Evolutionary conservation across 495 filamentous ascomycete genomes (phyloP).

Genomic region (Xylaria cubensis): DNA sequence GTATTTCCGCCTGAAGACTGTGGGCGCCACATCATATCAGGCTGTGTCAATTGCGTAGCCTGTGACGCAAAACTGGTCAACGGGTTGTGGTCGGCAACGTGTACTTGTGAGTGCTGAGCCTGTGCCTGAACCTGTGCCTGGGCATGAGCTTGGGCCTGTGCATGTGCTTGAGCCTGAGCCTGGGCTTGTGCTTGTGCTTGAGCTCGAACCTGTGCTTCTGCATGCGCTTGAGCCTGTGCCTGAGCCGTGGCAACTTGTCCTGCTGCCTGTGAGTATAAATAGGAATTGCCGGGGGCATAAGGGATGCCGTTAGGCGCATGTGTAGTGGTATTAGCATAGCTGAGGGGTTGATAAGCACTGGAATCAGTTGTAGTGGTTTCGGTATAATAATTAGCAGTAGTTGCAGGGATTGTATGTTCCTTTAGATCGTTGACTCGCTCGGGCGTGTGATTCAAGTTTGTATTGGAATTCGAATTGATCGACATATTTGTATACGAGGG

Average conservation of each 20-base stretch:
- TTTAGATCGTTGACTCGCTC: slow-evolving; percentile 34
- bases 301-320: slow-evolving; percentile 34
- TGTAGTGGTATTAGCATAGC: slow-evolving; percentile 32
- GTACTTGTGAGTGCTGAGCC: slow-evolving; percentile 33
- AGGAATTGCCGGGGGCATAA: slow-evolving; percentile 35
- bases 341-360: slow-evolving; percentile 33
- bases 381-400: slow-evolving; percentile 35
- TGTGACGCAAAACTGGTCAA: slow-evolving; percentile 38
- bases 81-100: slow-evolving; percentile 37
- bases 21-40: slow-evolving; percentile 40
- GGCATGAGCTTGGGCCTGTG: slow-evolving; percentile 34
- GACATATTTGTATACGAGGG: slow-evolving; percentile 37
- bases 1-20: slow-evolving; percentile 46
- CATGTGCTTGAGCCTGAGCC: slow-evolving; percentile 32
- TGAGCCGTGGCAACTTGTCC: slow-evolving; percentile 35
- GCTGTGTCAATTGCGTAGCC: slow-evolving; percentile 38
- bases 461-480: slow-evolving; percentile 27
- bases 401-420: slow-evolving; percentile 36
- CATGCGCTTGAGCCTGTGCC: slow-evolving; percentile 32
- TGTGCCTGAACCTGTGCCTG: slow-evolving; percentile 38
- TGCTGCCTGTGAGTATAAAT: slow-evolving; percentile 36
- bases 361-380: slow-evolving; percentile 32
- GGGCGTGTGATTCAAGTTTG: slow-evolving; percentile 30
- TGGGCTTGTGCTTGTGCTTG: slow-evolving; percentile 31
- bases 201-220: slow-evolving; percentile 30